Conservation (phyloP, 2,329 filamentous ascomycete genomes). For the Colletotrichum cereale region DNA sequence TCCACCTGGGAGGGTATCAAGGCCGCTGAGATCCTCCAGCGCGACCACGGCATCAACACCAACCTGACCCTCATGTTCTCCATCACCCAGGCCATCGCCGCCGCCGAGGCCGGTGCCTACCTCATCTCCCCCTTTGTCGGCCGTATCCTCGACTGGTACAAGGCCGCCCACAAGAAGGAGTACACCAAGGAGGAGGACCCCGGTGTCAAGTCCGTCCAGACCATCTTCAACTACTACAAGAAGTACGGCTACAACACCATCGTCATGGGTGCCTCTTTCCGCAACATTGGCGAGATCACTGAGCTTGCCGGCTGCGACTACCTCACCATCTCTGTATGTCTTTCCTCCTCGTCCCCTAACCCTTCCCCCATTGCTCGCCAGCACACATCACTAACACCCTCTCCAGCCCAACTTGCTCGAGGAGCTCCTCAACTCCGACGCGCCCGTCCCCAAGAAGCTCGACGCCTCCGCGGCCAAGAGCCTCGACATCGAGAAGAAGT, state of each 20-base stretch:
- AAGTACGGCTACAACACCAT: conserved; percentile 99
- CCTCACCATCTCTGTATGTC: conserved; percentile 91
- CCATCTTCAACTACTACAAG: conserved; percentile 99
- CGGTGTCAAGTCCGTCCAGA: conserved; percentile 92
- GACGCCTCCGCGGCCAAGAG: conserved; percentile 73
- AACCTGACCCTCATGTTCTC: conserved; percentile 99
- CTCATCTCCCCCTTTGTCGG: conserved; percentile 99
- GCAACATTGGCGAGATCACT: conserved; percentile 95
- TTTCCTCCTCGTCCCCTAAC: background rate
- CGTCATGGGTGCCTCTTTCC: conserved; percentile 99
- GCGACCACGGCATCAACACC: conserved; percentile 95
- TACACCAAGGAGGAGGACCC: conserved; percentile 93
- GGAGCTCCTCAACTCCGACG: conserved; percentile 88
- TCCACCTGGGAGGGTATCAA: conserved; percentile 99
- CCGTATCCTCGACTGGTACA: conserved; percentile 99
- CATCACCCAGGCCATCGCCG: conserved; percentile 91
- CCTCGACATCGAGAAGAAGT: conserved; percentile 87
- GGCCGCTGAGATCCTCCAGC: conserved; percentile 96
- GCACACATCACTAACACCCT: background rate
- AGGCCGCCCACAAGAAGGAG: conserved; percentile 94
- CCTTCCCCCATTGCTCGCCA: background rate
- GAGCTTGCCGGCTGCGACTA: conserved; percentile 99
- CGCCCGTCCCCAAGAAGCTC: conserved; percentile 92
- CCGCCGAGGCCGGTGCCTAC: conserved; percentile 94
- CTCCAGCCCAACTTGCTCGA: conserved; percentile 90